Base-by-base conservation (phyloP, 2,329 filamentous ascomycete genomes). In the Fusarium sp. region DNA sequence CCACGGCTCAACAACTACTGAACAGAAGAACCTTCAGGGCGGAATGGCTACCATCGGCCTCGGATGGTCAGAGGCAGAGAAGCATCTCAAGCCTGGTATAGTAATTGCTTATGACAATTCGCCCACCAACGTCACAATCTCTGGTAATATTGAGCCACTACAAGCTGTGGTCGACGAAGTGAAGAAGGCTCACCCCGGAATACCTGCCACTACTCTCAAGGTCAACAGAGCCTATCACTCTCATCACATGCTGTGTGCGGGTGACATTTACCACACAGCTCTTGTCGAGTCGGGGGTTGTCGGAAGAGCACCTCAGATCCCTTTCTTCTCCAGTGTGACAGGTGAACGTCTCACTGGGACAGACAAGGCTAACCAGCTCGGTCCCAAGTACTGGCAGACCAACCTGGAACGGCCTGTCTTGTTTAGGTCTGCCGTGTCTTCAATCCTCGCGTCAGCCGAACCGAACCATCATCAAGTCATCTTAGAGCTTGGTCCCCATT, bases 211-310 rank as follows among this genome's bases (percentile, higher is more conserved):
- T 6, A 41, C 73, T 8, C 66, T 84, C 3, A 77, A 79, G 41
- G 78, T 81, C 3, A 76, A 80, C 18, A 80, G 76, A 53, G 81
- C 81, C 0, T 84, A 83, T 57, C 82, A 84, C 72, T 84, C 82
- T 7, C 70, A 77, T 42, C 77, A 79, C 47, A 80, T 80, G 78
- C n/a, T n/a, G n/a, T n/a, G n/a, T n/a, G n/a, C n/a, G n/a, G n/a
- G n/a, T n/a, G n/a, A n/a, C n/a, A n/a, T n/a, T n/a, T n/a, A n/a
- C n/a, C n/a, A n/a, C n/a, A n/a, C n/a, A n/a, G n/a, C n/a, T n/a
- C n/a, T n/a, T n/a, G n/a, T n/a, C n/a, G n/a, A n/a, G n/a, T n/a
- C n/a, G n/a, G n/a, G n/a, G n/a, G n/a, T n/a, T n/a, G n/a, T n/a
- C n/a, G n/a, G n/a, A n/a, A n/a, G n/a, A n/a, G n/a, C n/a, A n/a